These are phyloP conservation scores for Leccinum fuscescens DNA, from an alignment of 1,284 basidiomycete genomes.

Conservation along the genomic window DNA sequence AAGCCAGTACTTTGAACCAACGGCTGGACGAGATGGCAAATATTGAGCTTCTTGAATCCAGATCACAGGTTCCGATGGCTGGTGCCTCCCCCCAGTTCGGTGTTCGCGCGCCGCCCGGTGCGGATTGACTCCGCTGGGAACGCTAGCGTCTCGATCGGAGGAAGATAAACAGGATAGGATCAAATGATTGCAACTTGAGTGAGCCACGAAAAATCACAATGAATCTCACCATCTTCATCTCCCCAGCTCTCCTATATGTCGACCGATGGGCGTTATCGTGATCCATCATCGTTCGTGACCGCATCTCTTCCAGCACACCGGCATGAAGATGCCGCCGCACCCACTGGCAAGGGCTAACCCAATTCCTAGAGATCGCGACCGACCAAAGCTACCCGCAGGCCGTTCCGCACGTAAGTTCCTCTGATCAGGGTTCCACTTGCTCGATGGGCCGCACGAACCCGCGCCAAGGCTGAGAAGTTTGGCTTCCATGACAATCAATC, in stretches of 20 bases:
- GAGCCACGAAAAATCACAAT: neutral
- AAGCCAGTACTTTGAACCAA: neutral
- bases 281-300: neutral
- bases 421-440: neutral
- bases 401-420: neutral
- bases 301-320: neutral
- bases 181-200: neutral
- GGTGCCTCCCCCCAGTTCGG: slow-evolving; percentile 13
- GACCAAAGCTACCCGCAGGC: neutral
- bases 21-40: neutral
- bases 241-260: neutral
- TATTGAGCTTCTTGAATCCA: neutral
- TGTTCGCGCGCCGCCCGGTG: neutral
- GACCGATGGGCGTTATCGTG: neutral
- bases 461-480: slow-evolving; percentile 8
- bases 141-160: slow-evolving; percentile 13
- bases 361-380: slow-evolving; percentile 2
- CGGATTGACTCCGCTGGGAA: slow-evolving; percentile 12
- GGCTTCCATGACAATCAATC: slow-evolving; percentile 23
- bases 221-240: neutral
- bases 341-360: neutral
- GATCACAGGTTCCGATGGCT: neutral
- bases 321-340: neutral
- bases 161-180: slow-evolving; percentile 4
- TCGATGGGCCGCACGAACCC: slow-evolving; percentile 2